These are phyloP conservation scores for Microsporum ferrugineum DNA, from an alignment of 2,329 filamentous ascomycete genomes.

Conservation along the genomic window DNA sequence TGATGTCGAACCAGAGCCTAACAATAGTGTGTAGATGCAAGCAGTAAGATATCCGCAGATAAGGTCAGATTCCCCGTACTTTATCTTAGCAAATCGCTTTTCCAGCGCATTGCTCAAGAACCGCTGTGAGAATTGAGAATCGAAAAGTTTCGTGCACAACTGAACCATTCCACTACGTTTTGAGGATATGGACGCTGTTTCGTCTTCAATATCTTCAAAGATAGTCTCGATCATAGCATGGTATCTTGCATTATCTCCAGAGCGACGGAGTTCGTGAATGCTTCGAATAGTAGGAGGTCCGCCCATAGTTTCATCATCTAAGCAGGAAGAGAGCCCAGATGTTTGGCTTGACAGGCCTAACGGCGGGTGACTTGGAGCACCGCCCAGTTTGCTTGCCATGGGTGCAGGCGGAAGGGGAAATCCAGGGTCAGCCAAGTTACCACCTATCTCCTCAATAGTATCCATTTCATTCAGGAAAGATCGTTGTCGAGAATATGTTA, in stretches of 20 bases:
- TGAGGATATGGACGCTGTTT: slow-evolving; percentile 34
- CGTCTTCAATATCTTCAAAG: slow-evolving; percentile 48
- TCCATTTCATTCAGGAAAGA: slow-evolving; percentile 47
- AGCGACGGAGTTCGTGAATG: slow-evolving; percentile 51
- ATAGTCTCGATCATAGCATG: slow-evolving; percentile 44
- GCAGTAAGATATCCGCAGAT: slow-evolving; percentile 24
- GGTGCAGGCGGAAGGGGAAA: neutral
- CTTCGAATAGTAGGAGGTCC: slow-evolving; percentile 36
- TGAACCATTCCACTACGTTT: slow-evolving; percentile 46
- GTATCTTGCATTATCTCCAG: slow-evolving; percentile 47
- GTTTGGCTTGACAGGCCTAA: neutral
- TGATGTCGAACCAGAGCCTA: slow-evolving; percentile 20
- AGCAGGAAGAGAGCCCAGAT: slow-evolving; percentile 23
- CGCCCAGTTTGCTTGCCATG: neutral
- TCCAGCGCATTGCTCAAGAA: slow-evolving; percentile 67
- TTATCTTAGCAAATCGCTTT: slow-evolving; percentile 52
- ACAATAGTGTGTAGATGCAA: slow-evolving; percentile 25
- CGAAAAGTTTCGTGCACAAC: slow-evolving; percentile 42
- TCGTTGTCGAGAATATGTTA: slow-evolving; percentile 50
- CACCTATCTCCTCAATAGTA: slow-evolving; percentile 11
- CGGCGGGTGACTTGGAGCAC: neutral
- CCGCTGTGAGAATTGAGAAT: slow-evolving; percentile 28
- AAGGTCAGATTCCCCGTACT: slow-evolving; percentile 48
- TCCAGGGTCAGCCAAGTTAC: neutral
- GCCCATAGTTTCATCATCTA: slow-evolving; percentile 36